These are phyloP conservation scores for Rhamnella rubrinervis DNA, from an alignment of 331 rosid species.

Conservation along the genomic window DNA sequence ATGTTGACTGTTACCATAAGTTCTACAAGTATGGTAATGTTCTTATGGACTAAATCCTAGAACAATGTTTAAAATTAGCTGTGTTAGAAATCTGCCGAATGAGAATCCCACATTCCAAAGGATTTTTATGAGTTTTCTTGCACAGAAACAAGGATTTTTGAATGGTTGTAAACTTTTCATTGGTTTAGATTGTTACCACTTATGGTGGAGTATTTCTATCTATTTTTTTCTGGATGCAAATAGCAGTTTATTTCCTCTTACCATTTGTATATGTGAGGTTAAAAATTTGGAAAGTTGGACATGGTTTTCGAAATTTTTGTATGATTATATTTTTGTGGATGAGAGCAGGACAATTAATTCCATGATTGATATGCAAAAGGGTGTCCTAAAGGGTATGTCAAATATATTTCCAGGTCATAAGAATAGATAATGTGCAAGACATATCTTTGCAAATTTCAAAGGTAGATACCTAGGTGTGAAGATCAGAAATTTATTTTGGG, in stretches of 20 bases:
- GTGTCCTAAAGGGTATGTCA: not conserved
- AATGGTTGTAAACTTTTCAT: not conserved
- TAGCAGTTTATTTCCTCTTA: not conserved
- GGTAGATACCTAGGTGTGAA: not conserved
- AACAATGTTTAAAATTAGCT: no score
- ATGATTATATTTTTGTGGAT: not conserved
- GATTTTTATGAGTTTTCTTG: not conserved
- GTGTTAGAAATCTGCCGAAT: not conserved
- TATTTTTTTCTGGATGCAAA: not conserved
- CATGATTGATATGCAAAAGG: not conserved
- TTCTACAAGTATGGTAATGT: no score
- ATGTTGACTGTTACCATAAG: no score
- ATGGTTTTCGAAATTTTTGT: not conserved
- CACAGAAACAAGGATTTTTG: not conserved
- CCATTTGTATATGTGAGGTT: not conserved
- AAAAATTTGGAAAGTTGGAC: not conserved
- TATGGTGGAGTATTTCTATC: not conserved
- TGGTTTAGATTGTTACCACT: not conserved
- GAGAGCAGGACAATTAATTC: not conserved
- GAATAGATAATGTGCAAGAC: not conserved
- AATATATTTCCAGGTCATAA: not conserved
- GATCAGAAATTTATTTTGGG: not conserved
- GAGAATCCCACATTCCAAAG: not conserved
- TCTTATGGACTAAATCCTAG: no score
- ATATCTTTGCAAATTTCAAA: not conserved